Base-by-base conservation (phyloP, 495 filamentous ascomycete species). In the Apodospora peruviana region DNA sequence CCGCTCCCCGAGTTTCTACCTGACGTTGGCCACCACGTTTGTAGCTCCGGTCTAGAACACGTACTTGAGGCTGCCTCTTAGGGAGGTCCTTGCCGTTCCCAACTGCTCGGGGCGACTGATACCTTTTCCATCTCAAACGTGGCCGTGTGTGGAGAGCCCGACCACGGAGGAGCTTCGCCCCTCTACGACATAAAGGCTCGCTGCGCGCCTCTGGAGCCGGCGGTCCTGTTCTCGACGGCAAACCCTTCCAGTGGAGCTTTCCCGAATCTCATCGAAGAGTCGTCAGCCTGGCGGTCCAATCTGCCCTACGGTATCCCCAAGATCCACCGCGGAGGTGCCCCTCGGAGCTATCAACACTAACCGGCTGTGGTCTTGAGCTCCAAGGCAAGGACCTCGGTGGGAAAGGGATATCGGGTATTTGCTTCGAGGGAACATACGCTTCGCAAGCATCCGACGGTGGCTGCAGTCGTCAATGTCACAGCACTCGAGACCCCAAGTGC, bases 391-490 rank as follows among this genome's bases (percentile, higher is more conserved):
- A 37, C 42, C 29, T 39, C 51, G 58, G 57, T 46, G 58, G 59
- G 60, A 58, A 61, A 45, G 56, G 67, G 63, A 60, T 56, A 58
- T 54, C 59, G 38, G 48, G 59, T 51, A 58, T 48, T 56, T 59
- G 59, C 52, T 50, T 47, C 47, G 51, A 43, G 34, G 38, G 48
- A 43, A 45, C 37, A 52, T 55, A 51, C 39, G 46, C 53, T 22
- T 24, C 51, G 12, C 34, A 35, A 44, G 52, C 27, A 39, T 43
- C 51, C 16, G 57, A 57, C 24, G 41, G 53, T 48, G 34, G 40
- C 45, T 29, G 34, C 52, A 57, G 64, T 53, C 62, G 70, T 79
- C 76, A 75, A 79, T 81, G 76, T 76, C 69, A 68, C 63, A 67
- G 67, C 70, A 60, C 61, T 64, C 62, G 59, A 68, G 71, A 65